phyloP scores from a whole-genome alignment of 768 basidiomycete genomes.

The Collybia mongolica region DNA sequence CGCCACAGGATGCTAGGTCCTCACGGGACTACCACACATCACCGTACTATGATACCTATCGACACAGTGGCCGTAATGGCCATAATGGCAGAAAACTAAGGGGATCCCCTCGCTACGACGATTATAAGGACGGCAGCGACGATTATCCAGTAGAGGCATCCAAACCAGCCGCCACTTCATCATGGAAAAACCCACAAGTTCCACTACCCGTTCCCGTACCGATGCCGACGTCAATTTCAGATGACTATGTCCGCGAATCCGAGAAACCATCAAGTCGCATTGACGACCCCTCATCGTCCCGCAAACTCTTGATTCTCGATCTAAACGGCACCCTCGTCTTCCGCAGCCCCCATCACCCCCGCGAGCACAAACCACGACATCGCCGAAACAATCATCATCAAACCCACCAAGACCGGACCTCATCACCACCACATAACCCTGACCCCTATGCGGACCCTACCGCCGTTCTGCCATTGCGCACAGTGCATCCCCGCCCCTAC shows the following conservation, averaged over 20 bases:
- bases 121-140: no score
- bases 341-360: constrained; percentile 42
- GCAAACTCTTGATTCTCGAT: constrained; percentile 75
- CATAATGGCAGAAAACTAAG: no score
- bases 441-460: constrained; percentile 23
- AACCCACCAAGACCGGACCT: neutral
- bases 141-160: no score
- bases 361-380: constrained; percentile 2
- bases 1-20: no score
- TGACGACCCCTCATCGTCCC: constrained; percentile 22
- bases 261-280: constrained; percentile 25
- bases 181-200: neutral
- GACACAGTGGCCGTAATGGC: no score
- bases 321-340: constrained; percentile 74
- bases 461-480: constrained; percentile 27
- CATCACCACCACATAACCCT: constrained; percentile 8
- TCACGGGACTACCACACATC: no score
- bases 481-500: constrained; percentile 63
- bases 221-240: constrained; percentile 17
- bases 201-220: constrained; percentile 46
- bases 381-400: neutral
- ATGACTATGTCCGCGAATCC: constrained; percentile 30
- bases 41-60: no score
- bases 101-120: no score
- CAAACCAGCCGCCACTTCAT: no score